Base-by-base conservation (phyloP, 2,329 filamentous ascomycete genomes). In the Colletotrichum eremochloae region DNA sequence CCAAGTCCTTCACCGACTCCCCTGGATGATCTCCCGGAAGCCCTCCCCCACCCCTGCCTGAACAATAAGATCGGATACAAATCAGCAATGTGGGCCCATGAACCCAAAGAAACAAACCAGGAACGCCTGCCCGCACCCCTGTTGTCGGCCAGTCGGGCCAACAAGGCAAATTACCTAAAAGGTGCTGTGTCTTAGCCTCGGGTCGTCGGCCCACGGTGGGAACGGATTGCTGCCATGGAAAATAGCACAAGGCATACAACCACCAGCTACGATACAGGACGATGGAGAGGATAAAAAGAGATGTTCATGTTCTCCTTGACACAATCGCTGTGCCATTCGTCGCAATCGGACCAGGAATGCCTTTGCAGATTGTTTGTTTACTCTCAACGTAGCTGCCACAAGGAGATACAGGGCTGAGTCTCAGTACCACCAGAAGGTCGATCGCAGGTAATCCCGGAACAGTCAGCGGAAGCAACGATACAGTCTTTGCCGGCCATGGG, bases 21-120 rank as follows among this genome's bases (percentile, higher is more conserved):
- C 72, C 66, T 70, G 62, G 72, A 67, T 73, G 72, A 73, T 74
- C 72, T 74, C 70, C 72, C 72, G 72, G 58, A 70, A 60, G 24
- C 24, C 69, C 44, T 44, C 42, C 18, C 44, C 18, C 20, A 46
- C 20, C 72, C 72, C 72, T 70, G 65, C 65, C 72, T 70, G 65
- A 65, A 61, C 67, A 63, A 56, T 69, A 65, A 44, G 72, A 73
- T 73, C 72, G 72, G 57, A 73, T 53, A 69, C 57, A 70, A 69
- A 66, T 60, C 66, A 55, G 18, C 44, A 46, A 70, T 70, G 72
- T 70, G 70, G 61, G 56, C 66, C 61, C 60, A 70, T 66, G 61
- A 73, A 70, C 60, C 65, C 67, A 69, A 74, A 73, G 61, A 72
- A 63, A 73, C 62, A 61, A 73, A 55, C 61, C 70, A 62, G 72